phyloP scores from a whole-genome alignment of 129 eudicot species.

The Tagetes patula region DNA sequence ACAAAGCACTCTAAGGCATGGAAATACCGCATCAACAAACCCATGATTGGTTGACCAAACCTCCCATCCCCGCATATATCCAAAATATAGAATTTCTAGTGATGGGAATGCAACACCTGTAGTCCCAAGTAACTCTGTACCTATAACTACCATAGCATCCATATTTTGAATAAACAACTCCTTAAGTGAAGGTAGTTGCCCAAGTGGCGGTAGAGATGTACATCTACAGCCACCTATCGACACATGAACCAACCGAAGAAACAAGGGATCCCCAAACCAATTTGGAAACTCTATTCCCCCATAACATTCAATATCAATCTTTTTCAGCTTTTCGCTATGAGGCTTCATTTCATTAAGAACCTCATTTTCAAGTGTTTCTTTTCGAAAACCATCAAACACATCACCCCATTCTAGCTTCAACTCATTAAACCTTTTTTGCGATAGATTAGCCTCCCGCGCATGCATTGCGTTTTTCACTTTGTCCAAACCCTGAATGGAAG shows the following conservation, averaged over 20 bases:
- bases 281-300: slow-evolving; percentile 5
- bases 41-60: background rate
- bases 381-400: background rate
- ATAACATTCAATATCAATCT: background rate
- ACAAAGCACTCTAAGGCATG: background rate
- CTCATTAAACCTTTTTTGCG: background rate
- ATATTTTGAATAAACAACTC: background rate
- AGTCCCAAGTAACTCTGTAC: background rate
- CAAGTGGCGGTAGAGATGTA: slow-evolving; percentile 18
- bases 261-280: slow-evolving; percentile 4
- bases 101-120: slow-evolving; percentile 8
- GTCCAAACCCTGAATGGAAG: background rate
- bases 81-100: background rate
- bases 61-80: background rate
- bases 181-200: slow-evolving; percentile 11
- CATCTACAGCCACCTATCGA: background rate
- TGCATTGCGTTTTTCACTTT: background rate
- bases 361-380: background rate
- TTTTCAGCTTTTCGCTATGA: background rate
- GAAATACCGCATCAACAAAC: background rate
- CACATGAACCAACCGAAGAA: background rate
- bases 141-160: background rate
- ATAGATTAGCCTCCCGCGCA: background rate
- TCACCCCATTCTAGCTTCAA: slow-evolving; percentile 6
- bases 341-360: background rate